Percentiles rank a stretch among this genome's conserved stretches.
Conservation (phyloP, 148 eudicot species). For the Amaranthus hypochondriacus region DNA sequence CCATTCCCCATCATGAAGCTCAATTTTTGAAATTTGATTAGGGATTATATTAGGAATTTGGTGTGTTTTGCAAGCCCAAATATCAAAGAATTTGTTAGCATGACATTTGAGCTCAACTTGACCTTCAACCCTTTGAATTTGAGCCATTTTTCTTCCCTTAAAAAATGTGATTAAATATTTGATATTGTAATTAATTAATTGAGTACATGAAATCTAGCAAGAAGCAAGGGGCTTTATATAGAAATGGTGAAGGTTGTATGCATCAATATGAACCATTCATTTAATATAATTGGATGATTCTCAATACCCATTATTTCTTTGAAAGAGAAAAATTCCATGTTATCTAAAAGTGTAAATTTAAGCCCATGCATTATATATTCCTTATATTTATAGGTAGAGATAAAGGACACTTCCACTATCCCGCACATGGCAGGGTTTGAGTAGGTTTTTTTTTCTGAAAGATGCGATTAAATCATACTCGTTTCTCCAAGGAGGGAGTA, state of each 20-base stretch:
- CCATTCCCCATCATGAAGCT: slow-evolving; percentile 11
- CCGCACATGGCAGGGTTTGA: no score
- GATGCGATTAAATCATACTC: no score
- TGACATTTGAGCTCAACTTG: slow-evolving; percentile 21
- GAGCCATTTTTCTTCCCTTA: slow-evolving; percentile 12
- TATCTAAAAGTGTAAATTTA: no score
- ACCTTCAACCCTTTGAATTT: slow-evolving; percentile 19
- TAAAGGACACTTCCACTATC: no score
- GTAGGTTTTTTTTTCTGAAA: no score
- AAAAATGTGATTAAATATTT: background rate
- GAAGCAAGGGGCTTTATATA: background rate
- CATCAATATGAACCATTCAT: background rate
- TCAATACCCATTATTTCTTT: no score
- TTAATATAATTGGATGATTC: background rate
- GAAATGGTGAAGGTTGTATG: background rate
- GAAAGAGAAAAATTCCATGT: no score
- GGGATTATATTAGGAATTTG: slow-evolving; percentile 17
- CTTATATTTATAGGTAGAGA: no score
- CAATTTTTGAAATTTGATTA: slow-evolving; percentile 10
- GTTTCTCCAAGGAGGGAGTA: no score
- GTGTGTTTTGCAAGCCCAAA: slow-evolving; percentile 18
- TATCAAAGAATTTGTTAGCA: slow-evolving; percentile 14
- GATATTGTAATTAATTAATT: background rate
- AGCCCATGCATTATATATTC: no score
- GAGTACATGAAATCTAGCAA: background rate